Evolutionary conservation across 805 yeast genomes (phyloP), one percentile per base, ranked within the genome.

Genomic region (Teunomyces cretensis): DNA sequence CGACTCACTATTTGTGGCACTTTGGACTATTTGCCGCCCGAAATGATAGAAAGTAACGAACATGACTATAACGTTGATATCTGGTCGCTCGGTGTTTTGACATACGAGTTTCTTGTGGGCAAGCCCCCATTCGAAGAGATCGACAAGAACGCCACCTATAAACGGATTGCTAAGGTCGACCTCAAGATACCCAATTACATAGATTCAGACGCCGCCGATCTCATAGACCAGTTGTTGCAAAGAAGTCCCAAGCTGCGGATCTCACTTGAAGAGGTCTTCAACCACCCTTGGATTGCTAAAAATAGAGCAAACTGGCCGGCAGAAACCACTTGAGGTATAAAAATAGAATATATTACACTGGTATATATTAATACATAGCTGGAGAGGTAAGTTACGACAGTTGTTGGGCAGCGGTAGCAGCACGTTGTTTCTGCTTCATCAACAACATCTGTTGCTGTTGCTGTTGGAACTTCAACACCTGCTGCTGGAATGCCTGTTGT

Each of bases 1-100:
- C 70, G 97, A 56, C 74, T 81, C 12, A 92, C 98, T 0, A 78
- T 94, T 70, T 94, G 98, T 65, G 98, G 99, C 0, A 94, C 99
- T 0, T 70, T 92, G 33, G 98, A 94, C 65, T 92, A 92, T 56
- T 67, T 94, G 12, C 95, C 98, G 0, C 99, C 99, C 6, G 99
- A 92, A 66, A 84, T 94, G 86, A 88, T 92, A 6, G 94, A 86
- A 49, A 83, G 87, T 1, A 82, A 79, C 54, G 86, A 83, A 9
- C 94, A 92, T 56, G 92, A 86, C 54, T 76, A 75, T 43, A 75
- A 75, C 42, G 96, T 89, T 0, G 99, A 92, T 61, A 77, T 86
- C 2, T 92, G 99, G 99, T 88, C 97, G 1, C 69, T 92, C 43
- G 99, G 99, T 0, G 82, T 92, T 2, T 64, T 92, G 30, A 76